Evolutionary conservation across 2,329 filamentous ascomycete species (phyloP).

Genomic region (Cladosporium oxysporum): DNA sequence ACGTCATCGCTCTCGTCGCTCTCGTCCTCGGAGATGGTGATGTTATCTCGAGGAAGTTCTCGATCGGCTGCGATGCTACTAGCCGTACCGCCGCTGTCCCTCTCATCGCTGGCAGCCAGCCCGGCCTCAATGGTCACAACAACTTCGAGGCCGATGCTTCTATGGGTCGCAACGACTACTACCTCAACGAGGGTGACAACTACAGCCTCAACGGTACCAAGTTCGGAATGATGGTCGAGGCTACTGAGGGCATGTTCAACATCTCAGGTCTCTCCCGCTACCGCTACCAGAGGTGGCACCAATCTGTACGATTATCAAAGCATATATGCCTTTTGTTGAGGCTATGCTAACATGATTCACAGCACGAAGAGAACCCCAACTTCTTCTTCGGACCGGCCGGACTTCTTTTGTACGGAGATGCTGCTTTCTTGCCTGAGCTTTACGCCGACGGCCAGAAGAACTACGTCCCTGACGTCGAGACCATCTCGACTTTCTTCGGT

Average conservation of each 20-base stretch:
- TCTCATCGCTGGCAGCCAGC: conserved; percentile 37
- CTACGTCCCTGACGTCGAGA: conserved; percentile 19
- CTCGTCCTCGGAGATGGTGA: conserved; percentile 21
- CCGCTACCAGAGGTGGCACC: conserved; percentile 42
- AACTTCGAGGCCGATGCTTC: conserved; percentile 45
- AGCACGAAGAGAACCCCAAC: conserved; percentile 37
- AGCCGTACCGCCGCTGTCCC: conserved; percentile 38
- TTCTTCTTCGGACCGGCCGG: conserved; percentile 45
- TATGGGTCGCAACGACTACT: conserved; percentile 44
- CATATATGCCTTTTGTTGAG: neutral
- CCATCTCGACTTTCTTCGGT: conserved; percentile 24
- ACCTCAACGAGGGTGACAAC: conserved; percentile 36
- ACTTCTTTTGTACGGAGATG: conserved; percentile 43
- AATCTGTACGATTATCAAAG: conserved; percentile 28
- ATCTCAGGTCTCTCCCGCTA: conserved; percentile 32
- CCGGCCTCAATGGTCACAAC: conserved; percentile 46
- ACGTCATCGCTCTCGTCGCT: conserved; percentile 36
- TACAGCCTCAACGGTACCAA: conserved; percentile 43
- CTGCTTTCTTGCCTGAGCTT: conserved; percentile 46
- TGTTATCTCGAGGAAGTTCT: conserved; percentile 42
- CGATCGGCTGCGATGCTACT: conserved; percentile 46
- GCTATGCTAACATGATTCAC: neutral
- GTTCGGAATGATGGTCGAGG: conserved; percentile 40
- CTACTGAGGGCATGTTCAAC: conserved; percentile 41
- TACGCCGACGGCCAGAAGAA: conserved; percentile 12